Conservation (phyloP, 169 alveolate species). For the Plasmodium ovale region DNA sequence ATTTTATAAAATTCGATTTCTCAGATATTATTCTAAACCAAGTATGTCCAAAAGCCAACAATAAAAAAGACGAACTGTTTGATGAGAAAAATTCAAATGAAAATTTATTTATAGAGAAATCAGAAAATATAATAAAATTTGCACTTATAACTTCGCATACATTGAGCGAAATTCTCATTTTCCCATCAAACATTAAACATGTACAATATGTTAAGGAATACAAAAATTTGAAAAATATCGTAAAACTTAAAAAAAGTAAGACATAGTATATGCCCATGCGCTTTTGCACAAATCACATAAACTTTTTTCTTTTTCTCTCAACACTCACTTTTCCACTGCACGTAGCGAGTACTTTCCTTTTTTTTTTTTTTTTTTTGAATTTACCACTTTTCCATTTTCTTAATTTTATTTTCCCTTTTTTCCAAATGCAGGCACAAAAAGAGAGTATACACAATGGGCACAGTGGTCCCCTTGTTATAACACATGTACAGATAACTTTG, state of each 20-base stretch:
- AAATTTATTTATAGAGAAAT: not conserved
- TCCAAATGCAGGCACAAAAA: slow-evolving; percentile 8
- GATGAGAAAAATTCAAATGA: not conserved
- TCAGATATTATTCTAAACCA: not conserved
- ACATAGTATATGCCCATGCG: not conserved
- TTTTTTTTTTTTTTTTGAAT: not conserved
- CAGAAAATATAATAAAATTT: slow-evolving; percentile 3
- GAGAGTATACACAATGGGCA: slow-evolving; percentile 1
- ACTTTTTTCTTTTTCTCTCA: not conserved
- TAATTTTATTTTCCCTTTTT: no score
- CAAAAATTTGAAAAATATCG: slow-evolving; percentile 47
- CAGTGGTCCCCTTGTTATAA: slow-evolving; percentile 68
- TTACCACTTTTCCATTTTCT: no score
- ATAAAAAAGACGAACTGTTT: not conserved
- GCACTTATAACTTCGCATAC: slow-evolving; percentile 47
- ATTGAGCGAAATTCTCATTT: slow-evolving; percentile 28
- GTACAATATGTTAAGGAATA: not conserved
- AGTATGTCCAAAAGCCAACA: slow-evolving; percentile 5
- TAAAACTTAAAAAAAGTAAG: slow-evolving; percentile 47
- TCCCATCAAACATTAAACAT: not conserved
- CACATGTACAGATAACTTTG: slow-evolving; percentile 26
- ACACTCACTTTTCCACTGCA: not conserved
- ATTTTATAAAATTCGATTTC: slow-evolving; percentile 20
- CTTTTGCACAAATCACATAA: not conserved
- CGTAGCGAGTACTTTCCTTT: not conserved